phyloP scores from a whole-genome alignment of 75 land plant species.

The Cupressus sempervirens region DNA sequence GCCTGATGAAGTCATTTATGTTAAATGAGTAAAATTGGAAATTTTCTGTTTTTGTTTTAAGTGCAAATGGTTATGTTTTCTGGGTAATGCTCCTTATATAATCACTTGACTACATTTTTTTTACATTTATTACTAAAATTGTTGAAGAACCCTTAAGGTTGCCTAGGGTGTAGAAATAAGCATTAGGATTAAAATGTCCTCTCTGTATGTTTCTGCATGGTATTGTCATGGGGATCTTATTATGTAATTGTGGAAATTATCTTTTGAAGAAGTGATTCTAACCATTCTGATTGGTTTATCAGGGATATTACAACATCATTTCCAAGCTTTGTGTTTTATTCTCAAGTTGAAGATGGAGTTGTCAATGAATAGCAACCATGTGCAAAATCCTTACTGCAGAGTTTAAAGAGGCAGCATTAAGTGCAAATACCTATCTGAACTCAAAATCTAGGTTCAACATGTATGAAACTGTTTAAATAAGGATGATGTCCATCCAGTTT shows the following conservation, averaged over 20 bases:
- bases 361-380: background rate
- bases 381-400: background rate
- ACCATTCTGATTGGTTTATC: conserved; percentile 6
- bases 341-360: conserved; percentile 26
- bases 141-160: background rate
- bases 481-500: background rate
- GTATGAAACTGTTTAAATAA: background rate
- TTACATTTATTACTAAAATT: background rate
- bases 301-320: conserved; percentile 35
- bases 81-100: background rate
- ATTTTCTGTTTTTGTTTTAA: background rate
- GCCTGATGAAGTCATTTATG: background rate
- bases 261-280: background rate
- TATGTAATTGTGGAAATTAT: background rate
- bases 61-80: background rate
- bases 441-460: background rate
- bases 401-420: background rate
- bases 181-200: background rate
- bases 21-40: background rate
- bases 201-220: background rate
- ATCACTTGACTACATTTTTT: background rate
- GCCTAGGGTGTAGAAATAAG: background rate
- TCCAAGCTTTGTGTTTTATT: conserved; percentile 36
- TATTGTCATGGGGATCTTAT: background rate
- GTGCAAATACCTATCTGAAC: background rate